Evolutionary conservation across 306 rosid species (phyloP), one percentile per base, ranked within the genome.

Genomic region (Inga oerstediana): DNA sequence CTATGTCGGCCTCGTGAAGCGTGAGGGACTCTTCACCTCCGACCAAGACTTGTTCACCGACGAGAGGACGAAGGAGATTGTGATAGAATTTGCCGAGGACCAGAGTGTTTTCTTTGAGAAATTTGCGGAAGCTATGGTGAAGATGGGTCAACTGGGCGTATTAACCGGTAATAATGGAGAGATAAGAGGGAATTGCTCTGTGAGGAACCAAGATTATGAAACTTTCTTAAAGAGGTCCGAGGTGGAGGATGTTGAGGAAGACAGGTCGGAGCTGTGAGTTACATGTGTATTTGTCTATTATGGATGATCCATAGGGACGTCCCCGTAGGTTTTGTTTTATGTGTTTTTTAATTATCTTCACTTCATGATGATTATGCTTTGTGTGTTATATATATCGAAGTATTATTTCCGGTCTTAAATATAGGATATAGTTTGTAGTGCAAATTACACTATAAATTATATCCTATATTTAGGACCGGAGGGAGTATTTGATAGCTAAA

Each of bases 1-100:
- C 76, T 91, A 84, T 13, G 74, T 89, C 0, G 87, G 89, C 72
- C 83, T 92, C 17, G 15, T 88, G 88, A 88, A 87, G 66, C 84
- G 91, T 22, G 90, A 92, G 48, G 97, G 94, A 0, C 67, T 91
- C 35, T 92, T 92, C 80, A 92, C 92, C 1, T 92, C 94, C 0
- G 93, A 92, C 65, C 93, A 91, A 51, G 97, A 92, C 48, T 75
- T 92, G 77, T 76, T 64, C 51, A 77, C 15, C 0, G 77, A 85
- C 41, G 4, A 62, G 30, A 84, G 85, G 79, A 90, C 97, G 0
- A 88, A 70, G 22, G 90, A 76, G 1, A 85, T 88, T 37, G 94
- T 92, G 4, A 88, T 17, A 0, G 79, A 76, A 66, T 92, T 92
- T 77, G 94, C 93, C 0, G 5, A 66, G 0, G 15, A 92, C 15